These are phyloP conservation scores for Yamadazyma sp. DNA, from an alignment of 1,139 yeast genomes.

Conservation along the genomic window DNA sequence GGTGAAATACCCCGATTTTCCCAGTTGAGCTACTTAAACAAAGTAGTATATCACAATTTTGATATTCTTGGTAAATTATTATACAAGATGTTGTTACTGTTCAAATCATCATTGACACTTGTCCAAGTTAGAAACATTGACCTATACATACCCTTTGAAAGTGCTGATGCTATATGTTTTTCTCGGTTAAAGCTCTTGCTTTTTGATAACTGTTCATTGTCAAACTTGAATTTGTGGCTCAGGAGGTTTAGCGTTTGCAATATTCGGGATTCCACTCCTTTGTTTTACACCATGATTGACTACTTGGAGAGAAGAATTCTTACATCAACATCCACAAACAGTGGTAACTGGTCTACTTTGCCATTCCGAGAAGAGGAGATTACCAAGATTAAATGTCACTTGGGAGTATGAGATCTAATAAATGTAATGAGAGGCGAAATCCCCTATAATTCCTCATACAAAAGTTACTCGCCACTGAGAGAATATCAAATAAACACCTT, in stretches of 20 bases:
- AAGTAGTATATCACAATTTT: background rate
- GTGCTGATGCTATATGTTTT: constrained; percentile 4
- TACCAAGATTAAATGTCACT: background rate
- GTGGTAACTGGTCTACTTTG: constrained; percentile 1
- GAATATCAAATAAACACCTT: too few relatives aligned
- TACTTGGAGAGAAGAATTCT: constrained; percentile 9
- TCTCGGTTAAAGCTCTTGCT: constrained; percentile 18
- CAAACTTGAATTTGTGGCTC: constrained; percentile 4
- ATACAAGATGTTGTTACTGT: background rate
- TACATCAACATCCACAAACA: constrained; percentile 3
- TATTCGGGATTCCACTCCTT: constrained; percentile 9
- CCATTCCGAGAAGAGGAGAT: background rate
- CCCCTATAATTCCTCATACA: background rate
- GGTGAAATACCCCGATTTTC: background rate
- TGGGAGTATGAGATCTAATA: background rate
- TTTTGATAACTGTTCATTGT: constrained; percentile 20
- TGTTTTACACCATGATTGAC: constrained; percentile 18
- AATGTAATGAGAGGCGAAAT: background rate
- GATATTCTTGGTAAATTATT: background rate
- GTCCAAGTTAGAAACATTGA: constrained; percentile 1
- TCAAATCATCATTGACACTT: background rate
- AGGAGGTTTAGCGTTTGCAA: constrained; percentile 16
- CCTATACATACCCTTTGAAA: background rate
- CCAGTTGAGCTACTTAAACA: background rate
- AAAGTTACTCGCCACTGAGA: background rate